These are phyloP conservation scores for Candida dajiaensis DNA, from an alignment of 805 yeast species.

Conservation along the genomic window DNA sequence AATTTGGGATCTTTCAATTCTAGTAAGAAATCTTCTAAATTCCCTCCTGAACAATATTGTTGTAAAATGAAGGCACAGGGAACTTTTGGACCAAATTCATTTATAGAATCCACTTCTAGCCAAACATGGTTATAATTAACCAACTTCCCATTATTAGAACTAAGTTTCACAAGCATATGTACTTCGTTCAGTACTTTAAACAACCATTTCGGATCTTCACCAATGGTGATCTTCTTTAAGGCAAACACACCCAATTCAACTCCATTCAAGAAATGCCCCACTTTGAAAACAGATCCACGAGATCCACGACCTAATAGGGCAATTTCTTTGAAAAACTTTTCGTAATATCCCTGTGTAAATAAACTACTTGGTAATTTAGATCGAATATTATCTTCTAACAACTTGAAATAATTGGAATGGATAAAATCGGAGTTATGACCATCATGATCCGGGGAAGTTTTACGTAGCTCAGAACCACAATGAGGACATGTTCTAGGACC, in stretches of 20 bases:
- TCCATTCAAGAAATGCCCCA: conserved; percentile 72
- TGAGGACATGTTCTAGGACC: conserved; percentile 4
- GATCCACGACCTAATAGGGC: conserved; percentile 75
- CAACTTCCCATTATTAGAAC: conserved; percentile 50
- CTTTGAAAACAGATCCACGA: conserved; percentile 78
- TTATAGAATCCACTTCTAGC: conserved; percentile 61
- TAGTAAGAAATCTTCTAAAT: conserved; percentile 60
- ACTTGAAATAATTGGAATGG: conserved; percentile 16
- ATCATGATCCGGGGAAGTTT: background rate
- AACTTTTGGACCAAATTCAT: conserved; percentile 47
- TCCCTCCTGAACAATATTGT: conserved; percentile 88
- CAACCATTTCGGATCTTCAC: conserved; percentile 65
- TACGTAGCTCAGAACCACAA: conserved; percentile 4
- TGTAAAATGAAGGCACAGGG: conserved; percentile 79
- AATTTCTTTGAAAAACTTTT: conserved; percentile 59
- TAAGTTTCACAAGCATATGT: conserved; percentile 49
- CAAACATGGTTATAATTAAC: conserved; percentile 89
- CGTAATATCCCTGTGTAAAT: conserved; percentile 79
- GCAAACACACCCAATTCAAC: conserved; percentile 76
- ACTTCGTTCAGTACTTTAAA: conserved; percentile 74
- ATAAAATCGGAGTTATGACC: conserved; percentile 2
- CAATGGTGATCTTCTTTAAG: conserved; percentile 77
- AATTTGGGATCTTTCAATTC: conserved; percentile 31
- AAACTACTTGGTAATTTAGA: conserved; percentile 43
- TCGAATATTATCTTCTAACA: conserved; percentile 14